Evolutionary conservation across 306 rosid species (phyloP), one percentile per base, ranked within the genome.

Genomic region (Abrus precatorius): DNA sequence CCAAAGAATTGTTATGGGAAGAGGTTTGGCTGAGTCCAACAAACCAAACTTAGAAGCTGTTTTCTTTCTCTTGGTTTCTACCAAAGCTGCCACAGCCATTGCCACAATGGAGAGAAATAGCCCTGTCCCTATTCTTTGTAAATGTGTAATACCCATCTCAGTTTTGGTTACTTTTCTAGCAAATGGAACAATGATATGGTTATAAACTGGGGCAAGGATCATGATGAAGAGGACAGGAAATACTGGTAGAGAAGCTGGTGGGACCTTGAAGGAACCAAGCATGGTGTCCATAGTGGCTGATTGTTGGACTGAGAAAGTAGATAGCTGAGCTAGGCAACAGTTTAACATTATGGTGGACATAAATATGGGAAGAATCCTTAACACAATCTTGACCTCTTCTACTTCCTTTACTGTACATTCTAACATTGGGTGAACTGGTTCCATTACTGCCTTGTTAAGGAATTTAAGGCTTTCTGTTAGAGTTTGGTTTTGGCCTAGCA

Each of bases 291-390:
- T 92, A 0, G 97, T 92, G 56, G 95, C 84, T 44, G 98, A 92
- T 69, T 95, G 98, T 82, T 94, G 92, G 28, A 92, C 91, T 28
- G 94, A 94, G 57, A 94, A 92, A 14, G 97, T 94, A 10, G 97
- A 92, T 66, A 92, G 91, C 36, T 94, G 98, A 45, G 98, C 98
- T 6, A 94, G 88, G 78, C 97, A 92, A 67, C 90, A 85, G 83
- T 94, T 94, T 30, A 92, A 89, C 86, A 90, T 90, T 82, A 94
- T 83, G 61, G 94, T 89, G 77, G 94, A 89, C 67, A 77, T 84
- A 28, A 94, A 90, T 57, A 94, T 88, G 36, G 98, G 98, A 38
- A 94, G 91, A 5, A 89, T 83, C 13, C 41, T 89, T 9, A 85
- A 5, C 13, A 90, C 95, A 28, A 71, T 72, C 66, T 94, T 89